A percentile compares a stretch with the other conserved stretches of the same genome.
These are phyloP conservation scores for Noccaea caerulescens DNA, from an alignment of 345 rosid species.

Conservation along the genomic window DNA sequence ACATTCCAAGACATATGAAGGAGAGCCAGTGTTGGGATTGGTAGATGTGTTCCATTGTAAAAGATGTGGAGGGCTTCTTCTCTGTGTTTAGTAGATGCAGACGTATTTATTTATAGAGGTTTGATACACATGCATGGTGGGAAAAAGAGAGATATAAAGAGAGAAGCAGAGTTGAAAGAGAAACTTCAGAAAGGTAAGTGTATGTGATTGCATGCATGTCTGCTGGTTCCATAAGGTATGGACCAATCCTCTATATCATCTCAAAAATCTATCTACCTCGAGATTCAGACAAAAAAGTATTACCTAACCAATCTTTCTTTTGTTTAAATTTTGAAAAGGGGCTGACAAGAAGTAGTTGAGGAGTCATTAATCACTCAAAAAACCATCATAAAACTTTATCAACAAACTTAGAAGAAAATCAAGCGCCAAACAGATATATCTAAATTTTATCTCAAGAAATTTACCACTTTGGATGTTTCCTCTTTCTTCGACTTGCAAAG, in stretches of 20 bases:
- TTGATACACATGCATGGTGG: slow-evolving; percentile 31
- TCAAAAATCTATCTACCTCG: slow-evolving; percentile 36
- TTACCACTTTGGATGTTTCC: too few species aligned
- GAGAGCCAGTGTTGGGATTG: slow-evolving; percentile 30
- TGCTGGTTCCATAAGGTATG: slow-evolving; percentile 27
- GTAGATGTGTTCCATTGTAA: slow-evolving; percentile 38
- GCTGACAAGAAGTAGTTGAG: slow-evolving; percentile 26
- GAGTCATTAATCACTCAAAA: too few species aligned
- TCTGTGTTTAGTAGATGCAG: neutral
- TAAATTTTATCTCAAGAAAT: too few species aligned
- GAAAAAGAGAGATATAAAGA: slow-evolving; percentile 6
- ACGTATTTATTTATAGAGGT: slow-evolving; percentile 8
- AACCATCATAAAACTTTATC: too few species aligned
- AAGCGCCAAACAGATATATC: too few species aligned
- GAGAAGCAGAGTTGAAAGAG: slow-evolving; percentile 3
- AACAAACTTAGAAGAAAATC: too few species aligned
- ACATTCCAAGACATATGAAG: slow-evolving; percentile 34
- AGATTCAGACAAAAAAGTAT: slow-evolving; percentile 30
- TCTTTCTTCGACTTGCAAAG: too few species aligned
- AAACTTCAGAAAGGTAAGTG: slow-evolving; percentile 21
- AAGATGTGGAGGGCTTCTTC: slow-evolving; percentile 31
- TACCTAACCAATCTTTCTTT: neutral
- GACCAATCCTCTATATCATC: slow-evolving; percentile 28
- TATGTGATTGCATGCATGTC: slow-evolving; percentile 49
- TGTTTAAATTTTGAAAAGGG: slow-evolving; percentile 6